Evolutionary conservation across 2,329 filamentous ascomycete species (phyloP), one percentile per base, ranked within the genome.

Genomic region (Arthrobotrys sinensis): DNA sequence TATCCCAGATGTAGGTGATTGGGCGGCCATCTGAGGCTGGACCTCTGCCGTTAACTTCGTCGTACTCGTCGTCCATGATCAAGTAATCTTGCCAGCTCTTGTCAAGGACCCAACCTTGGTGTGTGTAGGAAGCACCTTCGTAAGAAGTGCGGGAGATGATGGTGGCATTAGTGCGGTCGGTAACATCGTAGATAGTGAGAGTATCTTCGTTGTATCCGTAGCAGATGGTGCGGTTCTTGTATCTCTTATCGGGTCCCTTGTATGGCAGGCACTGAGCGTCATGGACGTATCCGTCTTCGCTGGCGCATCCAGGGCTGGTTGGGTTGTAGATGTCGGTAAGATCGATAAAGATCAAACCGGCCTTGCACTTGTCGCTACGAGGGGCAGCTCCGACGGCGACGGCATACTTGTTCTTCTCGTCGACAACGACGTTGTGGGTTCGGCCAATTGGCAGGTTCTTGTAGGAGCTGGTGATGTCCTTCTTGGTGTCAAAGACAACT

Each of bases 291-390:
- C 88, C 88, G 81, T 90, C 88, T 16, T 85, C 81, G 19, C 86
- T 85, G 6, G 87, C 87, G 81, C 88, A 90, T 50, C 88, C 89
- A 5, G 87, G 86, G 21, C 84, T 86, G 12, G 84, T 86, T 3
- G 88, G 87, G 73, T 88, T 89, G 6, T 86, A 83, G 11, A 88
- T 85, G 79, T 89, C 86, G 3, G 85, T 85, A 34, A 90, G 85
- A 82, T 90, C 87, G 80, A 90, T 87, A 84, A 89, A 89, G 83
- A 89, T 89, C 63, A 90, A 84, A 8, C 89, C 89, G 7, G 86
- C 86, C 21, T 83, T 84, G 85, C 88, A 90, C 24, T 83, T 81
- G 79, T 83, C 83, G 21, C 86, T 85, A 64, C 72, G 72, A 24
- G 72, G 72, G 43, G 57, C 72, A 19, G 72, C 72, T 45, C 86